Evolutionary conservation across 768 basidiomycete genomes (phyloP), one percentile per base, ranked within the genome.

Genomic region (Hortiboletus flavorubellus): DNA sequence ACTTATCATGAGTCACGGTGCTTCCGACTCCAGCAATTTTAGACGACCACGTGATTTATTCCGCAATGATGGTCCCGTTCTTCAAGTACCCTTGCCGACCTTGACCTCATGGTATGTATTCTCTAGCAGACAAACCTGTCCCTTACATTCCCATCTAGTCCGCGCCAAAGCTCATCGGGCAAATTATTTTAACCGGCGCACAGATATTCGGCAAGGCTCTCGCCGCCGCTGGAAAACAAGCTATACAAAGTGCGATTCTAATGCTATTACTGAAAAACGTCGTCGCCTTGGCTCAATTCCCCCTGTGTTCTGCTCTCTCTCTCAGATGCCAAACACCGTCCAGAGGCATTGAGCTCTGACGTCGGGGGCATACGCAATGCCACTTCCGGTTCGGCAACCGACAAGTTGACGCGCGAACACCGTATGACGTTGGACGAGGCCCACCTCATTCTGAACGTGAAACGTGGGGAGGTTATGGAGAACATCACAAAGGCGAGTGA

Each of bases 351-450:
- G n/a, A 83, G 82, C 21, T 74, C 77, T 35, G 90, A 91, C 56
- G 83, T 82, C 18, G 84, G 83, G 14, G 91, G 91, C 39, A 81
- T 91, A 16, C 83, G 85, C 39, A 76, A 87, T 47, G 89, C 91
- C 16, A 89, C 76, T 12, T 85, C 89, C 14, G 80, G 80, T n/a
- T 90, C 89, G 26, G 60, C 78, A 8, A 90, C 89, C 11, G 92
- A 94, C 78, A 84, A 81, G 65, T 75, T 97, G 38, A 93, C 91
- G 49, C 82, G 87, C 60, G 83, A 90, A 59, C 85, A 93, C 65
- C 85, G 87, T 48, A 95, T 99, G 94, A 93, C 93, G 8, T 64
- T 96, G 62, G 95, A 98, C 62, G 97, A 99, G 75, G 97, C 96
- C 18, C 87, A 87, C 64, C 75, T 97, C 55, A 93, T 99, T 65